These are phyloP conservation scores for Coemansia sp. DNA, from an alignment of 371 early-diverging fungal genomes.

Conservation along the genomic window DNA sequence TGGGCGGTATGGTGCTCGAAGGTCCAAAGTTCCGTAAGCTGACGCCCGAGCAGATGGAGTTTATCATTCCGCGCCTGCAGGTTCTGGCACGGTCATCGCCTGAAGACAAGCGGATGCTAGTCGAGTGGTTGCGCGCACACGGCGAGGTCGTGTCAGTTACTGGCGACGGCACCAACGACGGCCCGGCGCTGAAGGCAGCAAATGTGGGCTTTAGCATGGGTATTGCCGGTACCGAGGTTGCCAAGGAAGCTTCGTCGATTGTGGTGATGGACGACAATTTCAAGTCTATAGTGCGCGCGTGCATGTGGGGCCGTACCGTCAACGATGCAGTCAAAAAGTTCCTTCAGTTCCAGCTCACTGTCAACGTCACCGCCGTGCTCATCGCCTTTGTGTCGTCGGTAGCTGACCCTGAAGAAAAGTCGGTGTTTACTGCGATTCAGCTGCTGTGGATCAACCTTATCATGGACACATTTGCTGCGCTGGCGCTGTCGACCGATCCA, in stretches of 20 bases:
- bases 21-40: slow-evolving; percentile 89
- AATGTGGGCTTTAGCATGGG: slow-evolving; percentile 99
- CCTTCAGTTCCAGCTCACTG: slow-evolving; percentile 94
- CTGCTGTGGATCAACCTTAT: slow-evolving; percentile 90
- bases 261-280: slow-evolving; percentile 96
- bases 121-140: slow-evolving; percentile 76
- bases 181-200: slow-evolving; percentile 91
- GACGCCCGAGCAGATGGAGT: slow-evolving; percentile 74
- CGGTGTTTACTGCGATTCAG: slow-evolving; percentile 82
- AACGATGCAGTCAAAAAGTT: slow-evolving; percentile 94
- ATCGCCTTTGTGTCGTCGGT: slow-evolving; percentile 68
- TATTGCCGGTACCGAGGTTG: slow-evolving; percentile 96
- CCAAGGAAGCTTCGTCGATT: slow-evolving; percentile 96
- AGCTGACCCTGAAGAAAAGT: slow-evolving; percentile 56
- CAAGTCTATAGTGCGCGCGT: slow-evolving; percentile 84
- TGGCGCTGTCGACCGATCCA: slow-evolving; percentile 86
- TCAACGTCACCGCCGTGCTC: slow-evolving; percentile 88
- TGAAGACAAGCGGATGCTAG: slow-evolving; percentile 91
- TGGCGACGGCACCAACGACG: slow-evolving; percentile 98
- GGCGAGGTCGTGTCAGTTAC: slow-evolving; percentile 98
- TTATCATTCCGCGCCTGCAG: slow-evolving; percentile 80
- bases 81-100: slow-evolving; percentile 94
- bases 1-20: slow-evolving; percentile 83
- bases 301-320: slow-evolving; percentile 94
- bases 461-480: slow-evolving; percentile 87